Conservation (phyloP, 176 grass and related monocot species). For the Triticum timopheevii region DNA sequence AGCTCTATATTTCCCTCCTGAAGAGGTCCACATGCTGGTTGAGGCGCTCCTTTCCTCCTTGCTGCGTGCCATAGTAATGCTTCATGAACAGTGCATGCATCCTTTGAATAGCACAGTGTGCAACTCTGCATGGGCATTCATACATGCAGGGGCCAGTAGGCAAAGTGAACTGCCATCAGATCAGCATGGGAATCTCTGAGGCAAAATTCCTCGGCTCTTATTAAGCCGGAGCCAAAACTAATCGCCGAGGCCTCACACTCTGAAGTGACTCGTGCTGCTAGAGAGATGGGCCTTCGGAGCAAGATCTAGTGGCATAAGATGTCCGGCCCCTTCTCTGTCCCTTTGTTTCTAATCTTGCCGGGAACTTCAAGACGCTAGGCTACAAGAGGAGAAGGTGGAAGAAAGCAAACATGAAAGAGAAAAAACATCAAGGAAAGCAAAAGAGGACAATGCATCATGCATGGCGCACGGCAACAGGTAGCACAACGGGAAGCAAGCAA, state of each 20-base stretch:
- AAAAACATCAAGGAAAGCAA: not conserved
- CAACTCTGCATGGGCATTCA: constrained; percentile 16
- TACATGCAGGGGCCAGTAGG: not conserved
- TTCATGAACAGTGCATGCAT: not conserved
- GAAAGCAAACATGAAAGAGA: not conserved
- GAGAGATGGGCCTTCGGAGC: constrained; percentile 2
- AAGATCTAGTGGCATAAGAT: constrained; percentile 21
- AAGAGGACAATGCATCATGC: not conserved
- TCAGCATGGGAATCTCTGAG: constrained; percentile 34
- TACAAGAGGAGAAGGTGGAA: constrained; percentile 15
- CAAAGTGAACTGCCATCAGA: constrained; percentile 41
- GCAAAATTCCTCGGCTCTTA: not conserved
- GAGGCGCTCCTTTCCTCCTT: not conserved
- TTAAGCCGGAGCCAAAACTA: not conserved
- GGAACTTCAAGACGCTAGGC: not conserved
- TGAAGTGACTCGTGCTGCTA: not conserved
- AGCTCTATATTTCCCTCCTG: not conserved
- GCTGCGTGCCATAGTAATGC: not conserved
- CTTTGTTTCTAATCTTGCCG: constrained; percentile 42
- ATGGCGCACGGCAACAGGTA: not conserved
- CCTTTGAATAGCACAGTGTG: constrained; percentile 34
- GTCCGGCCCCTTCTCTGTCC: not conserved
- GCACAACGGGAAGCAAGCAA: constrained; percentile 21
- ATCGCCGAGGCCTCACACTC: not conserved
- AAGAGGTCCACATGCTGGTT: not conserved